Evolutionary conservation across 2,329 filamentous ascomycete species (phyloP).

Genomic region (Trichoderma hamatum): DNA sequence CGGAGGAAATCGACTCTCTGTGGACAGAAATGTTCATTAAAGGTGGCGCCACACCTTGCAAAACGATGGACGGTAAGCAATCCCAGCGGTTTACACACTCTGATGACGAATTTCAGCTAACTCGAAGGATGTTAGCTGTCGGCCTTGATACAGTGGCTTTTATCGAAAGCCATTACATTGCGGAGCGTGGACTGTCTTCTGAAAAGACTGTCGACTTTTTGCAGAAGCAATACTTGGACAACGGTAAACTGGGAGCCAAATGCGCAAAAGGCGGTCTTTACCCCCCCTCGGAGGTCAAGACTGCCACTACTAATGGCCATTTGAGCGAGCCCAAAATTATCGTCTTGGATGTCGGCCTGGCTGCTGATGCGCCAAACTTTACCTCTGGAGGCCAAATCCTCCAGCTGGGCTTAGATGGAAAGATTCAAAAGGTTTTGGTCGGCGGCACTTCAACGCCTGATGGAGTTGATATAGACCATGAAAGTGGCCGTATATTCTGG

Average conservation of each 20-base stretch:
- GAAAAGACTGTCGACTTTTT: conserved; percentile 6
- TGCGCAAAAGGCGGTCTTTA: not conserved
- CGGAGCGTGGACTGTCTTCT: conserved; percentile 49
- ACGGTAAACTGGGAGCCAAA: not conserved
- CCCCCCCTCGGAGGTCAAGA: not conserved
- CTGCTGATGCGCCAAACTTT: not conserved
- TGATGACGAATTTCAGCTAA: not conserved
- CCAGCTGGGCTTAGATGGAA: not conserved
- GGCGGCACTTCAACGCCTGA: conserved; percentile 44
- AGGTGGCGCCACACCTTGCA: conserved; percentile 32
- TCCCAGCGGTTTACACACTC: conserved; percentile 8
- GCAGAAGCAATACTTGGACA: not conserved
- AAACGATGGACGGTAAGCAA: conserved; percentile 45
- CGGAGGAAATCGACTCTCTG: conserved; percentile 53
- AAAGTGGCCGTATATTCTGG: conserved; percentile 49
- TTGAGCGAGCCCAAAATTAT: not conserved
- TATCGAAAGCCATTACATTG: conserved; percentile 57
- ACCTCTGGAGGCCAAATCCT: not conserved
- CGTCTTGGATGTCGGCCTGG: conserved; percentile 1
- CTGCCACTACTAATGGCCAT: not conserved
- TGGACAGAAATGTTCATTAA: conserved; percentile 45
- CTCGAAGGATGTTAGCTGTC: conserved; percentile 34
- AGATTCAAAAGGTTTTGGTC: conserved; percentile 30
- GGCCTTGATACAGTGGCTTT: conserved; percentile 57
- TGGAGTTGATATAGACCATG: conserved; percentile 46